These are phyloP conservation scores for Dictyostelium brefeldianum DNA, from an alignment of 78 protist genomes.

Conservation along the genomic window DNA sequence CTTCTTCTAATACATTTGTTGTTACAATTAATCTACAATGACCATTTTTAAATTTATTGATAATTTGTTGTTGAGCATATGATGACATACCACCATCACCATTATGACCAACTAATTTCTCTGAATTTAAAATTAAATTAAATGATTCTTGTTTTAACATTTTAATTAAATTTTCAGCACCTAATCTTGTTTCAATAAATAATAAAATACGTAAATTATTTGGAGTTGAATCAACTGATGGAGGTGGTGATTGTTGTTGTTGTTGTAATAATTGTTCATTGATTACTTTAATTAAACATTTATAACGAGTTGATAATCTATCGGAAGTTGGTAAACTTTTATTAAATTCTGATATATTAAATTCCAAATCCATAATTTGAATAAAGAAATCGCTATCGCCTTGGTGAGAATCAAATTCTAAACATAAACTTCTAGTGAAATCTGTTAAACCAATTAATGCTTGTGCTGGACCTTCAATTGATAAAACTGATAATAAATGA, in stretches of 20 bases:
- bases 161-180: neutral
- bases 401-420: too few relatives aligned
- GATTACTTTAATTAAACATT: too few relatives aligned
- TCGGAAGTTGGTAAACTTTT: too few relatives aligned
- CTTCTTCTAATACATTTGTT: slow-evolving; percentile 60
- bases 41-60: slow-evolving; percentile 17
- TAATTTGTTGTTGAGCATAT: neutral
- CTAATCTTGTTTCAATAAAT: slow-evolving; percentile 1
- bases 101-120: slow-evolving; percentile 23
- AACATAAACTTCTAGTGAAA: too few relatives aligned
- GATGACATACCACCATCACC: slow-evolving; percentile 16
- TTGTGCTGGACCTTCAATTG: neutral
- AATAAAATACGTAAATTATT: neutral
- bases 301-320: neutral
- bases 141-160: neutral
- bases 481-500: neutral
- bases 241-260: too few relatives aligned
- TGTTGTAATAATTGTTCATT: too few relatives aligned
- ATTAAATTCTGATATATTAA: too few relatives aligned
- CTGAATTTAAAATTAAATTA: neutral
- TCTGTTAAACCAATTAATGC: neutral
- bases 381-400: too few relatives aligned
- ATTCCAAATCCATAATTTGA: too few relatives aligned
- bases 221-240: too few relatives aligned
- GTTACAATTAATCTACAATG: slow-evolving; percentile 4